These are phyloP conservation scores for Cystobasidium slooffiae DNA, from an alignment of 1,284 basidiomycete species.

Conservation along the genomic window DNA sequence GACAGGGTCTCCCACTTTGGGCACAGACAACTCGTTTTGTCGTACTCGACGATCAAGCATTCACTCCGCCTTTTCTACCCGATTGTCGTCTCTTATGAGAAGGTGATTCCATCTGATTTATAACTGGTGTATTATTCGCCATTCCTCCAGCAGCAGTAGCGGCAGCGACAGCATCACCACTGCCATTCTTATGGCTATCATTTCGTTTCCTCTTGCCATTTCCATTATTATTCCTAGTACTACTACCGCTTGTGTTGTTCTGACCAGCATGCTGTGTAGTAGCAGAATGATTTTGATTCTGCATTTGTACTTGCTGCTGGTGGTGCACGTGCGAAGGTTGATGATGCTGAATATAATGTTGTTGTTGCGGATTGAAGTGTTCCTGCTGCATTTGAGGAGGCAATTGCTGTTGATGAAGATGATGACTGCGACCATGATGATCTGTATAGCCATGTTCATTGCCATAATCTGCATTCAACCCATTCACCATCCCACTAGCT, in stretches of 20 bases:
- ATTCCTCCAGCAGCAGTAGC: background rate
- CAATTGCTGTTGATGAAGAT: too few relatives aligned
- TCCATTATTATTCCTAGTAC: background rate
- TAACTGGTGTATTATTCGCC: background rate
- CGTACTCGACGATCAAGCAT: constrained; percentile 17
- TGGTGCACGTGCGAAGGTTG: background rate
- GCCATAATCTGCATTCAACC: background rate
- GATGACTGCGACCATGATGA: too few relatives aligned
- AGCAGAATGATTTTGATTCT: background rate
- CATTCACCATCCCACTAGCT: constrained; percentile 11
- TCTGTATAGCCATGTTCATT: background rate
- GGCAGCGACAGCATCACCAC: background rate
- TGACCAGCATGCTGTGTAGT: background rate
- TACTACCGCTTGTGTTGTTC: background rate
- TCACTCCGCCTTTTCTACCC: constrained; percentile 1
- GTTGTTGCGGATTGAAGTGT: constrained; percentile 12
- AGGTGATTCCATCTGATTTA: constrained; percentile 13
- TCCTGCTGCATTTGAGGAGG: constrained; percentile 1
- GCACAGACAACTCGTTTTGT: too few relatives aligned
- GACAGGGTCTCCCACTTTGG: too few relatives aligned
- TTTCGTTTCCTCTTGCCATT: background rate
- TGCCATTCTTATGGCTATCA: constrained; percentile 3
- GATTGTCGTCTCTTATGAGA: constrained; percentile 13
- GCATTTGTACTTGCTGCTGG: background rate
- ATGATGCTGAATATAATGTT: constrained; percentile 3